Evolutionary conservation across 192 early-diverging fungal genomes (phyloP).

Genomic region (Coemansia sp.): DNA sequence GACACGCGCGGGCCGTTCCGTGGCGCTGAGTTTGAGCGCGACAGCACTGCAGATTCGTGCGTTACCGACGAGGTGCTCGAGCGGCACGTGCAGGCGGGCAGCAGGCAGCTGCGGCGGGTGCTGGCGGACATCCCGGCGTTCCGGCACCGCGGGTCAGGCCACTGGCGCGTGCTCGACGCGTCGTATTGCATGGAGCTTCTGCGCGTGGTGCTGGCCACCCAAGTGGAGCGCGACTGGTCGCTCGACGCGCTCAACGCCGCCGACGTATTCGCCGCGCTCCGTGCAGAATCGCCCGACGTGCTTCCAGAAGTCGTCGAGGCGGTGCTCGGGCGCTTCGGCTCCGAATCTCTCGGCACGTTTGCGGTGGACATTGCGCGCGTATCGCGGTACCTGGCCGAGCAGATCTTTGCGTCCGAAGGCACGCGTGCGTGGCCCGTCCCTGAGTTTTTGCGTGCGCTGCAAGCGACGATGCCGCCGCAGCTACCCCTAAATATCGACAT

Average conservation of each 20-base stretch:
- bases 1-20: conserved; percentile 40
- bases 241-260: conserved; percentile 15
- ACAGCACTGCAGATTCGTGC: not conserved
- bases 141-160: conserved; percentile 9
- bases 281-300: conserved; percentile 7
- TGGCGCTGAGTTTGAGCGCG: conserved; percentile 38
- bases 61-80: conserved; percentile 18
- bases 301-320: conserved; percentile 33
- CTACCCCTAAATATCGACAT: conserved; percentile 1
- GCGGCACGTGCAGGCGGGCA: conserved; percentile 31
- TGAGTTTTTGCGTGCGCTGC: conserved; percentile 37
- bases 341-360: not conserved
- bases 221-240: conserved; percentile 39
- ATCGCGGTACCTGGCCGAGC: conserved; percentile 37
- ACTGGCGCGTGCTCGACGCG: conserved; percentile 32
- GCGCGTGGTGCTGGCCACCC: conserved; percentile 40
- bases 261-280: conserved; percentile 14
- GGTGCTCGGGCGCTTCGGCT: conserved; percentile 29
- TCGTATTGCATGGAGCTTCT: conserved; percentile 40
- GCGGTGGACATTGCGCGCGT: conserved; percentile 27
- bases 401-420: conserved; percentile 35
- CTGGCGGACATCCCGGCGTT: conserved; percentile 46
- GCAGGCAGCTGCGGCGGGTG: conserved; percentile 13
- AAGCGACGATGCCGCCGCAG: conserved; percentile 46
- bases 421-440: conserved; percentile 32